phyloP scores from a whole-genome alignment of 257 asterid species.

The Capsicum baccatum region DNA sequence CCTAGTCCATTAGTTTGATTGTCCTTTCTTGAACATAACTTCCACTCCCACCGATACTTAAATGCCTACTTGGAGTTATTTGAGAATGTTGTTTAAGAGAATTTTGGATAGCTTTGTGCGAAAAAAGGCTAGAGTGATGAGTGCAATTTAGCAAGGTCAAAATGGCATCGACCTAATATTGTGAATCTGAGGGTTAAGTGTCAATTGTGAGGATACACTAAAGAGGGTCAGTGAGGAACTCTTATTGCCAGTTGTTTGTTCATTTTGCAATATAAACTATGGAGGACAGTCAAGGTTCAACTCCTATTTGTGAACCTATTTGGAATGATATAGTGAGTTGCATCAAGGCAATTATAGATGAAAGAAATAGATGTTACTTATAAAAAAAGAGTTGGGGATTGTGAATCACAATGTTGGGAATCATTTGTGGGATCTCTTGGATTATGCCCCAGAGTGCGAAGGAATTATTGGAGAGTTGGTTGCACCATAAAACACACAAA shows the following conservation, averaged over 20 bases:
- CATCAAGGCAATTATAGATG: not conserved
- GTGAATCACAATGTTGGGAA: no score
- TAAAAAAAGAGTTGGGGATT: no score
- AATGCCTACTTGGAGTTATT: slow-evolving; percentile 1
- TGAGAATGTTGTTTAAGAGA: slow-evolving; percentile 3
- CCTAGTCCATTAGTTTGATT: not conserved
- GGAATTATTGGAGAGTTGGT: no score
- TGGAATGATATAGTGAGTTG: not conserved
- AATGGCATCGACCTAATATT: not conserved
- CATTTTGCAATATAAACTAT: not conserved
- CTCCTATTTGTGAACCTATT: not conserved
- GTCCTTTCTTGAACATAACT: not conserved
- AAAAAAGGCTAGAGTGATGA: not conserved
- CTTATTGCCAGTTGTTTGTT: not conserved
- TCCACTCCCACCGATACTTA: not conserved
- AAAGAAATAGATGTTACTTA: no score
- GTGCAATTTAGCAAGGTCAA: not conserved
- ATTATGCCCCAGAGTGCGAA: no score
- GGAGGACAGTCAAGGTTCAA: not conserved
- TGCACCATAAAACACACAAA: no score
- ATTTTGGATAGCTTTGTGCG: not conserved
- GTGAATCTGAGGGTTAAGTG: not conserved
- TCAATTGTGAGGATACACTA: not conserved
- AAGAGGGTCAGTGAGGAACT: not conserved
- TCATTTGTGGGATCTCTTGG: no score